Evolutionary conservation across 208 protist species (phyloP), one percentile per base, ranked within the genome.

Genomic region (Leptomonas pyrrhocoris): DNA sequence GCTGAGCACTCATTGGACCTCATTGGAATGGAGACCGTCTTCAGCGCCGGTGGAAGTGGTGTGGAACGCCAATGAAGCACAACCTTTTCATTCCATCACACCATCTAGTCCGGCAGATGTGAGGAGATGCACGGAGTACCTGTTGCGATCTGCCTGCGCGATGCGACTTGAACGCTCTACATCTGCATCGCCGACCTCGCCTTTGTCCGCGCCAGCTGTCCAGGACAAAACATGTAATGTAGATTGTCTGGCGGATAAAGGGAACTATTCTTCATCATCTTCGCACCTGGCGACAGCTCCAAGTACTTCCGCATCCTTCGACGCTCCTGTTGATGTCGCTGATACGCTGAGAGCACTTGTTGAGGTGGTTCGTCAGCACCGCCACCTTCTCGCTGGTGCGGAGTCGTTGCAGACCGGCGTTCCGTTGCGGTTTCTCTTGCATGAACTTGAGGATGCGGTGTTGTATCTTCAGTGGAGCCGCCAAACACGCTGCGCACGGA

Each of bases 341-440:
- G 36, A 31, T n/a, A 46, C 34, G 7, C 38, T 84, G 9, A 0
- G 6, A 15, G n/a, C 36, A 15, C 11, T 88, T 2, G 11, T 12
- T 5, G 42, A 77, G 13, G 48, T 74, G 1, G 25, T 83, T 15
- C 2, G 11, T 19, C 42, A 49, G 23, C 67, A 89, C 25, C 40
- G 21, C 0, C 30, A 46, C 12, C 21, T 77, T 11, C 74, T 89
- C 12, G 76, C 73, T 18, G 74, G 64, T 2, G 63, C 80, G 9
- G 83, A 85, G 63, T 58, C 83, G 0, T 57, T 89, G 19, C 62
- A 79, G 28, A 83, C 77, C 2, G 83, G 83, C 8, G 61, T 85
- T n/a, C 81, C 79, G 31, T 23, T 88, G 42, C 54, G 64, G 8
- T 73, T 68, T 55, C 53, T 74, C 19, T 40, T 70, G 30, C 23